These are phyloP conservation scores for Rhytidiadelphus loreus DNA, from an alignment of 225 moss, liverwort and hornwort genomes.

Conservation along the genomic window DNA sequence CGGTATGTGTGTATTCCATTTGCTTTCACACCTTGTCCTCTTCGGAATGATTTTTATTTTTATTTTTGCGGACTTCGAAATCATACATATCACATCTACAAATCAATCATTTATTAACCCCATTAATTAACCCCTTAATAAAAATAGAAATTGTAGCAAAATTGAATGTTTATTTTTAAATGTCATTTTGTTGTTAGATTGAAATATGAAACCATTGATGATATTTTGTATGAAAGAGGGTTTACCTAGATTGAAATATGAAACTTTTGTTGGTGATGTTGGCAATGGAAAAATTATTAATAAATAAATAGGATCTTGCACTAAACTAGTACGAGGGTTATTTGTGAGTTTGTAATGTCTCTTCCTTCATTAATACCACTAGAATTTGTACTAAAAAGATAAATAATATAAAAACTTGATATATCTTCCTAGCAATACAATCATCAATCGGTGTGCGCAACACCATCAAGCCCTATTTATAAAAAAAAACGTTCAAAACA, in stretches of 20 bases:
- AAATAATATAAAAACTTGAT: too few species aligned
- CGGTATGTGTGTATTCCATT: background rate
- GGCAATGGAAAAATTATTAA: accelerated
- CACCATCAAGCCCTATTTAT: accelerated
- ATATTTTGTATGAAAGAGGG: accelerated
- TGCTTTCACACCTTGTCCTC: background rate
- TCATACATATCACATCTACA: background rate
- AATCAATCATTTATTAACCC: background rate
- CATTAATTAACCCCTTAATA: background rate
- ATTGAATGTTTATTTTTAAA: background rate
- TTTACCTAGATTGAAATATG: too few species aligned
- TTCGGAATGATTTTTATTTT: background rate
- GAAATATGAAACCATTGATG: too few species aligned
- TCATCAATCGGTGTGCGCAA: accelerated
- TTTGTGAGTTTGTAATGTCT: too few species aligned
- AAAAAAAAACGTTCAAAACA: too few species aligned
- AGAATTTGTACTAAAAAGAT: background rate
- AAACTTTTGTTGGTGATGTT: accelerated
- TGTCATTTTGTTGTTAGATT: background rate
- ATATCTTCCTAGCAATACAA: background rate
- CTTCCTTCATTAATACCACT: accelerated
- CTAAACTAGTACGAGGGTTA: too few species aligned
- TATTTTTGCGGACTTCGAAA: background rate
- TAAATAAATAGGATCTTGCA: too few species aligned
- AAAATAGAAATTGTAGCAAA: background rate